A percentile compares a stretch with the other conserved stretches of the same genome.
Evolutionary conservation across 1,139 yeast species (phyloP).

Genomic region (Suhomyces atakaporum): DNA sequence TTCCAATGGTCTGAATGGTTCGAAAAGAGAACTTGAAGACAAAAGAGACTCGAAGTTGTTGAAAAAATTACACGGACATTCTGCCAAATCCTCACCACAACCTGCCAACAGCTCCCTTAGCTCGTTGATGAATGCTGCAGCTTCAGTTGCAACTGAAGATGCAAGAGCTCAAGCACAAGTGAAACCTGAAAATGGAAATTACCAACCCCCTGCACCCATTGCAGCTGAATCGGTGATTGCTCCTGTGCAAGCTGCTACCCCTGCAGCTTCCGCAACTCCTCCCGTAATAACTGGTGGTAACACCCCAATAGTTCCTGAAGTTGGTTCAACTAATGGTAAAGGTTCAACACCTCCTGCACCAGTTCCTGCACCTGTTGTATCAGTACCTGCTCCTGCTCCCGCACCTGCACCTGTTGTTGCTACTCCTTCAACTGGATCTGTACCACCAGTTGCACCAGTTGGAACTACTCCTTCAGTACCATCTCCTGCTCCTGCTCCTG

Average conservation of each 20-base stretch:
- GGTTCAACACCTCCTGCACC: too few relatives aligned
- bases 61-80: slow-evolving; percentile 22
- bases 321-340: too few relatives aligned
- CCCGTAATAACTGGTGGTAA: too few relatives aligned
- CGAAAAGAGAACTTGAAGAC: slow-evolving; percentile 44
- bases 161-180: slow-evolving; percentile 11
- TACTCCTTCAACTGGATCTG: too few relatives aligned
- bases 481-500: too few relatives aligned
- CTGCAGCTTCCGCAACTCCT: slow-evolving; percentile 7
- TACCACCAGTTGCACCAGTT: too few relatives aligned
- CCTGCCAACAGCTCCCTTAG: slow-evolving; percentile 23
- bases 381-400: too few relatives aligned
- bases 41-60: slow-evolving; percentile 28
- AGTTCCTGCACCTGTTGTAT: too few relatives aligned
- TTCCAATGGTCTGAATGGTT: slow-evolving; percentile 4
- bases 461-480: too few relatives aligned
- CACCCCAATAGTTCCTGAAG: too few relatives aligned
- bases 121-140: slow-evolving; percentile 36
- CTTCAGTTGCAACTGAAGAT: slow-evolving; percentile 17
- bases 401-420: too few relatives aligned
- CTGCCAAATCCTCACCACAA: slow-evolving; percentile 17
- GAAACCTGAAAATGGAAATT: slow-evolving; percentile 6
- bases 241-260: slow-evolving; percentile 3
- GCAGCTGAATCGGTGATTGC: too few relatives aligned
- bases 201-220: slow-evolving; percentile 1